Evolutionary conservation across 1,284 basidiomycete genomes (phyloP), one percentile per base, ranked within the genome.

Genomic region (Ustilago sp.): DNA sequence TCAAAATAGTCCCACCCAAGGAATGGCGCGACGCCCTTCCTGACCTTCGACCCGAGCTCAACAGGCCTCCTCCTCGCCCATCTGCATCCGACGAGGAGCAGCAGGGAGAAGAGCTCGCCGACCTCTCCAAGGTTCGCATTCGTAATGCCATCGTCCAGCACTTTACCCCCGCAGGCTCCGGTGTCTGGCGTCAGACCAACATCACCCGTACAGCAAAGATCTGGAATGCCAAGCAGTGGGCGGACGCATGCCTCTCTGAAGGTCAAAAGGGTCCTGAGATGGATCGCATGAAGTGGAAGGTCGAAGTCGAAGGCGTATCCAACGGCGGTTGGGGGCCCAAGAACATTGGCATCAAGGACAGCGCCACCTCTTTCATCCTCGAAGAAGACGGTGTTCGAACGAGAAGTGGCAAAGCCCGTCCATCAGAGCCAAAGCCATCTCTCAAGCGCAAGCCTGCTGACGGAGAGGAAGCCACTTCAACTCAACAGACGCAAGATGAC

Each of bases 161-260:
- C 60, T 82, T 83, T 34, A 71, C 75, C 9, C 63, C 77, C 1
- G 83, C 83, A 3, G 82, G 81, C 53, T 75, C 79, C 9, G 84
- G 84, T n/a, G 74, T 79, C 31, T 86, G 81, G 79, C 70, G 79
- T n/a, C 82, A 84, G 63, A 81, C 82, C 50, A 86, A 86, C 58
- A 71, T 84, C 63, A 80, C 80, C 35, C 81, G 80, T 34, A 80
- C 81, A 0, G 68, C 70, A 45, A 83, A 83, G 70, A 64, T 80
- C 8, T 83, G 77, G 77, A 84, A 86, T 45, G 79, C 76, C 19
- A 84, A 84, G 75, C 82, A 84, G 59, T 86, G 84, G 84, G 71
- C 79, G 8, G 83, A 86, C 9, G 28, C 72, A 23, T 84, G 83
- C 61, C 36, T 66, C 38, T 54, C 67, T n/a, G 50, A 68, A 13